phyloP scores from a whole-genome alignment of 805 yeast species.

The Zygoascus biomembranicola region DNA sequence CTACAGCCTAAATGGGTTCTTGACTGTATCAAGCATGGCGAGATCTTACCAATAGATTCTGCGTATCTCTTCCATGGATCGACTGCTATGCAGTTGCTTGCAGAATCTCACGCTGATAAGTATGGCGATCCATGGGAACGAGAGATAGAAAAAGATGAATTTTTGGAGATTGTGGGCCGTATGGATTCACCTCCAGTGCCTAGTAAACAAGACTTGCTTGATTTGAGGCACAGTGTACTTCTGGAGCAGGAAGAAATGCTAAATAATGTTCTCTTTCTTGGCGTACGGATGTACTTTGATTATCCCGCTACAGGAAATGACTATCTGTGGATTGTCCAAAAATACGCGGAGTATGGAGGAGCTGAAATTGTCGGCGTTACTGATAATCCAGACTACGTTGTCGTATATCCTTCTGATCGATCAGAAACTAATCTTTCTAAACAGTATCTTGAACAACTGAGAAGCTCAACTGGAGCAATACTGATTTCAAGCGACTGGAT shows the following conservation, averaged over 20 bases:
- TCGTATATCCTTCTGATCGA: background rate
- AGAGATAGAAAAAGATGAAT: slow-evolving; percentile 21
- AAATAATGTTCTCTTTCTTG: slow-evolving; percentile 17
- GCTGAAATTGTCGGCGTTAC: background rate
- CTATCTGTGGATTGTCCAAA: slow-evolving; percentile 2
- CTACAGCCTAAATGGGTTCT: slow-evolving; percentile 64
- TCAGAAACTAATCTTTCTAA: background rate
- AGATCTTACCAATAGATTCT: slow-evolving; percentile 51
- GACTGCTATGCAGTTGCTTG: slow-evolving; percentile 16
- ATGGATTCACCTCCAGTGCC: slow-evolving; percentile 10
- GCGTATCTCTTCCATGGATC: slow-evolving; percentile 43
- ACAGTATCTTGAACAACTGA: background rate
- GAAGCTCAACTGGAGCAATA: background rate
- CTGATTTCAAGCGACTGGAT: slow-evolving; percentile 28
- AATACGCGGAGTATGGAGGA: background rate
- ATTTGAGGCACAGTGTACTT: slow-evolving; percentile 6
- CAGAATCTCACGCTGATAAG: slow-evolving; percentile 38
- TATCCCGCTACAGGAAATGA: background rate
- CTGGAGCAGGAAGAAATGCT: slow-evolving; percentile 13
- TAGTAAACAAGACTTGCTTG: slow-evolving; percentile 8
- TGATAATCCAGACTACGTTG: background rate
- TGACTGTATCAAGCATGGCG: slow-evolving; percentile 45
- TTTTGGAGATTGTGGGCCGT: slow-evolving; percentile 16
- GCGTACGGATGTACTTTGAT: slow-evolving; percentile 25
- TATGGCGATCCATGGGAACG: slow-evolving; percentile 56